A percentile compares a stretch with the other conserved stretches of the same genome.
Evolutionary conservation across 257 asterid species (phyloP).

Genomic region (Solanum sejunctum): DNA sequence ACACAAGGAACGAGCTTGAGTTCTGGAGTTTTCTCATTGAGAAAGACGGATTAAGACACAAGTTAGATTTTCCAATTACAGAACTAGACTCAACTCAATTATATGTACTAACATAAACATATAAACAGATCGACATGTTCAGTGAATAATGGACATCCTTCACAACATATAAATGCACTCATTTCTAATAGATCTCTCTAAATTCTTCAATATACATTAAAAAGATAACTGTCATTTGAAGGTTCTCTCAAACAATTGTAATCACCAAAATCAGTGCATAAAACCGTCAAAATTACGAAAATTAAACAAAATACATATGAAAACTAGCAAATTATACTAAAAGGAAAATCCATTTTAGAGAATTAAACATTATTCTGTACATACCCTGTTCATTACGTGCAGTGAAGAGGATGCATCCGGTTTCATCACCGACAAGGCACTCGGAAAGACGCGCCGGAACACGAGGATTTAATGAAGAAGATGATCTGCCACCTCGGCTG

Average conservation of each 20-base stretch:
- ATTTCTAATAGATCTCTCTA: neutral
- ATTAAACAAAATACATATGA: neutral
- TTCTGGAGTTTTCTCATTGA: neutral
- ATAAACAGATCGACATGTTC: neutral
- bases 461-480: conserved; percentile 13
- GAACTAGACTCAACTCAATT: neutral
- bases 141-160: neutral
- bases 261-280: neutral
- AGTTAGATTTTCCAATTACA: neutral
- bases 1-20: neutral
- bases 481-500: conserved; percentile 3
- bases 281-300: neutral
- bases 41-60: neutral
- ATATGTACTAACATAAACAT: neutral
- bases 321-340: neutral
- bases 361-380: neutral
- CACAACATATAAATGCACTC: neutral
- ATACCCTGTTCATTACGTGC: conserved; percentile 33
- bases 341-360: neutral
- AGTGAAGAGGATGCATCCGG: conserved; percentile 23
- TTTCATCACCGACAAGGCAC: conserved; percentile 32
- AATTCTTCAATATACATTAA: neutral
- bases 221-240: neutral
- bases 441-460: conserved; percentile 17
- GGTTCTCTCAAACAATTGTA: neutral